Conservation (phyloP, 1,284 basidiomycete species). For the Trichosporon ovoides region DNA sequence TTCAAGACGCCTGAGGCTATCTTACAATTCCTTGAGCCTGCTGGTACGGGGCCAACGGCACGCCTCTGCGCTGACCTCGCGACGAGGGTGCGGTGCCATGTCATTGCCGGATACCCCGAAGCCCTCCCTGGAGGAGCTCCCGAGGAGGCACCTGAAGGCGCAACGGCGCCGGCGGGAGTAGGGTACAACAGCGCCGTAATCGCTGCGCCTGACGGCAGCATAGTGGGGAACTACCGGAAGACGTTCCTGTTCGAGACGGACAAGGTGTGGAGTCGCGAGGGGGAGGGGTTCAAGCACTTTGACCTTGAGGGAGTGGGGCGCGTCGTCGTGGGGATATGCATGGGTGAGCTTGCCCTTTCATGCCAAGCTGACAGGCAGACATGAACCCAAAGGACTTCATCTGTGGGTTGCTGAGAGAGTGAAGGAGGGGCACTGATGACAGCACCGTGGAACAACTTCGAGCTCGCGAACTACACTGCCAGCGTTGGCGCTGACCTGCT, state of each 20-base stretch:
- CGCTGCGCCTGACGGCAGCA: conserved; percentile 61
- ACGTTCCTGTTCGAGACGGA: conserved; percentile 80
- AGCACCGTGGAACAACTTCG: conserved; percentile 63
- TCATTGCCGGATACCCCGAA: conserved; percentile 72
- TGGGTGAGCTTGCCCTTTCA: conserved; percentile 52
- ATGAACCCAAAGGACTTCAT: conserved; percentile 63
- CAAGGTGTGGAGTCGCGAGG: conserved; percentile 74
- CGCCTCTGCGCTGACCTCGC: conserved; percentile 65
- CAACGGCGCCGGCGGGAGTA: conserved; percentile 42
- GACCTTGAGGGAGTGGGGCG: conserved; percentile 58
- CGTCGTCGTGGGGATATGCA: conserved; percentile 70
- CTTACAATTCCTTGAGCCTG: conserved; percentile 67
- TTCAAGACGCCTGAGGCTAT: conserved; percentile 67
- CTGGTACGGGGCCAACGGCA: conserved; percentile 64
- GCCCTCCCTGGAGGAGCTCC: conserved; percentile 10
- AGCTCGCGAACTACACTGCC: conserved; percentile 61
- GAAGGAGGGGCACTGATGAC: background rate
- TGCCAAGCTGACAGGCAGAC: conserved; percentile 44
- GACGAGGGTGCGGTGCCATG: conserved; percentile 61
- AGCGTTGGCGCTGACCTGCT: conserved; percentile 61
- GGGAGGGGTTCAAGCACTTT: conserved; percentile 66
- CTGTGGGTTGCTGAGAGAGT: conserved; percentile 17
- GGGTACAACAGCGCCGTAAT: conserved; percentile 74
- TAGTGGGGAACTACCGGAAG: conserved; percentile 72
- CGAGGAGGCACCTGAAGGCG: background rate